Evolutionary conservation across 2,329 filamentous ascomycete genomes (phyloP), one percentile per base, ranked within the genome.

Genomic region (Arthrobotrys conoides): DNA sequence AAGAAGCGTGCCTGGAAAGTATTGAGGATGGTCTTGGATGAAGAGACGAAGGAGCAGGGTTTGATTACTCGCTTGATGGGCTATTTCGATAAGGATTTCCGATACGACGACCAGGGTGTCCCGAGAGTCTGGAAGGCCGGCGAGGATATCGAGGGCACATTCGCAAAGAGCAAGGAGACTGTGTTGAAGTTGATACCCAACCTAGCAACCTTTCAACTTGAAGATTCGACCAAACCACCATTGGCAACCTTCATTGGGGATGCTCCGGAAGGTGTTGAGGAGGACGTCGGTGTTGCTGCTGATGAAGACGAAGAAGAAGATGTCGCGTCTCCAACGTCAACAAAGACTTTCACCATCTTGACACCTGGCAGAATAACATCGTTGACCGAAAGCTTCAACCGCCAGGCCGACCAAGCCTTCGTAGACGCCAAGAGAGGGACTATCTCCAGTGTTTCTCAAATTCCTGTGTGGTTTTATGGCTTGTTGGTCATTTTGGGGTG

Each of bases 251-350:
- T 73, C 24, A 79, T 79, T 0, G 92, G 93, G 27, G 95, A 98
- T 81, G 95, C 98, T 83, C 95, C 97, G 82, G 95, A 97, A 82
- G 96, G 95, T 24, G 33, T 64, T 30, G 73, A 77, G n/a, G 73
- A 77, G 14, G 96, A 96, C 44, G 91, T 98, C 0, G 46, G 41
- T 12, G 96, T 98, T 79, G 94, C 97, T 83, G 94, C 97, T 71
- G 94, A 97, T 80, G 94, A 93, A 83, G 97, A 96, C 88, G 94
- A 97, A 83, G 96, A 98, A 84, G 96, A 99, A 85, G 97, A 96
- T 90, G 96, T 93, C 0, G 90, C n/a, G 88, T 99, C 57, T 92
- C 91, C 82, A 95, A 98, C 85, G 88, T 90, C 80, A 97, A 97
- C 86, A 90, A 93, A 77, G 93, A 97, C 83, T 94, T 99, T 79